phyloP scores from a whole-genome alignment of 2,329 filamentous ascomycete species.

The Alternaria gaisen region DNA sequence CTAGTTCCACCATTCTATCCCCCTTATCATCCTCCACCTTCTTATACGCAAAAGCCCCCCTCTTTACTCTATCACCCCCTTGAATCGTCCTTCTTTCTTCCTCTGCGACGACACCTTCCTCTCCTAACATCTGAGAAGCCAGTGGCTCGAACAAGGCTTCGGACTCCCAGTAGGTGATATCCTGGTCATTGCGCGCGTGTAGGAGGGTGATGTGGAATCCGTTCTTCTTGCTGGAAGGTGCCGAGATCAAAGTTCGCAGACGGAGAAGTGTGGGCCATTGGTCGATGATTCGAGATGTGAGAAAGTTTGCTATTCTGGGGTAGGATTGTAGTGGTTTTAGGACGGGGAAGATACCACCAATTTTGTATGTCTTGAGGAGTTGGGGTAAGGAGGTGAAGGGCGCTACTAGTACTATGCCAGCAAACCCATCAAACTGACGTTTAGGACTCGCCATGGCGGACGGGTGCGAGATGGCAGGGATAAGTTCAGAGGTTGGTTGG shows the following conservation, averaged over 20 bases:
- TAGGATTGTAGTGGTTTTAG: slow-evolving; percentile 77
- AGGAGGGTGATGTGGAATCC: slow-evolving; percentile 66
- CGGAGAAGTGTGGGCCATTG: slow-evolving; percentile 79
- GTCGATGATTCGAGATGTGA: slow-evolving; percentile 75
- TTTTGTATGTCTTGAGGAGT: slow-evolving; percentile 79
- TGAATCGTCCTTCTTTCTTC: slow-evolving; percentile 45
- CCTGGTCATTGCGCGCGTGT: slow-evolving; percentile 81
- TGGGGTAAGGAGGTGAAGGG: slow-evolving; percentile 78
- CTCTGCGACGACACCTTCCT: slow-evolving; percentile 34
- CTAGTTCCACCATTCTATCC: slow-evolving; percentile 50
- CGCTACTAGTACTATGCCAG: slow-evolving; percentile 80
- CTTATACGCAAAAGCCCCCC: slow-evolving; percentile 50
- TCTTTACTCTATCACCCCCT: slow-evolving; percentile 41
- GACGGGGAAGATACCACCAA: slow-evolving; percentile 80
- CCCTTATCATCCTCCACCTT: slow-evolving; percentile 40
- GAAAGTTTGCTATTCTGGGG: slow-evolving; percentile 68
- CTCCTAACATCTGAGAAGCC: slow-evolving; percentile 39
- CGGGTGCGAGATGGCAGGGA: slow-evolving; percentile 38
- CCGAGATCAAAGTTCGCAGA: slow-evolving; percentile 61
- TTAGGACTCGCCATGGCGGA: background rate
- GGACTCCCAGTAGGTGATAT: slow-evolving; percentile 80
- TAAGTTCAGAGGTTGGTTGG: slow-evolving; percentile 35
- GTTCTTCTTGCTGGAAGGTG: background rate
- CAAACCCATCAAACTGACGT: slow-evolving; percentile 66
- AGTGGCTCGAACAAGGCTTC: slow-evolving; percentile 40